Percentiles rank a stretch among this genome's conserved stretches.
These are phyloP conservation scores for Colletotrichum sp. DNA, from an alignment of 2,329 filamentous ascomycete species.

Conservation along the genomic window DNA sequence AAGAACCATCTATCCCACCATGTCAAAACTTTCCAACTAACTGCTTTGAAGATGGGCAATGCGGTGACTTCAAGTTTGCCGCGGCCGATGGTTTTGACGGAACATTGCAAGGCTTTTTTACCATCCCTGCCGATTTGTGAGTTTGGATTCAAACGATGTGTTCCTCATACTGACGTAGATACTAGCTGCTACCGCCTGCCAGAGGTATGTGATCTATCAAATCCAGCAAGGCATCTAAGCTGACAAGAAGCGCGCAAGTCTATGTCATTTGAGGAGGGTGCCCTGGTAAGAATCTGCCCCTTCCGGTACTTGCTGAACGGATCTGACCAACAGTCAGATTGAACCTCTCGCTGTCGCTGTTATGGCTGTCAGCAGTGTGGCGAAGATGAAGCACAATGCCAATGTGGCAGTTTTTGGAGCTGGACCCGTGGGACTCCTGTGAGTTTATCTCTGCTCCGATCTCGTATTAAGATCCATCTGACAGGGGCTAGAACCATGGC, in stretches of 20 bases:
- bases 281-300: background rate
- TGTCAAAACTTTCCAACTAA: background rate
- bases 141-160: background rate
- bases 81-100: background rate
- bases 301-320: background rate
- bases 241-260: background rate
- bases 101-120: background rate
- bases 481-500: background rate
- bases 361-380: background rate
- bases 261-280: background rate
- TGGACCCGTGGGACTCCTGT: background rate
- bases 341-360: background rate
- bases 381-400: background rate
- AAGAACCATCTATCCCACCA: background rate
- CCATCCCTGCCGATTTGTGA: background rate
- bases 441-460: background rate
- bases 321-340: background rate
- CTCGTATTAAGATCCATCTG: background rate
- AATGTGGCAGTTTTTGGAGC: background rate
- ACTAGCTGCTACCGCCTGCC: background rate
- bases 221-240: background rate
- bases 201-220: background rate
- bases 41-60: background rate
- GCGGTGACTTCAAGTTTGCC: background rate
- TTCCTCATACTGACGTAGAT: accelerated